phyloP scores from a whole-genome alignment of 495 filamentous ascomycete species.

The Penicillium pancosmium region DNA sequence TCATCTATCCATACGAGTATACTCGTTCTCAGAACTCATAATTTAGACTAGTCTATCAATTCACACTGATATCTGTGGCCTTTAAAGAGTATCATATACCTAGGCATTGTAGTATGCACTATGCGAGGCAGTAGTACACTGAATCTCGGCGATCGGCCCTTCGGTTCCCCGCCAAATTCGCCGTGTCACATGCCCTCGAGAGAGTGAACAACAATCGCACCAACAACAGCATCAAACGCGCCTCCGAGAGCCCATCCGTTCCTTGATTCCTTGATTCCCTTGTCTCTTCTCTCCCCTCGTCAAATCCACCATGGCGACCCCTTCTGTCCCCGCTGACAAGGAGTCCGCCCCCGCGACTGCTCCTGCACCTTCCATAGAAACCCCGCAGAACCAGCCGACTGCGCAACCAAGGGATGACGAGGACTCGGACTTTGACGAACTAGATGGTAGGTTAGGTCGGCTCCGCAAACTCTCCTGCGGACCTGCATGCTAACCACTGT shows the following conservation, averaged over 20 bases:
- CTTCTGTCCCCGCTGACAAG: slow-evolving; percentile 7
- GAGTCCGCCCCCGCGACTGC: slow-evolving; percentile 3
- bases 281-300: neutral
- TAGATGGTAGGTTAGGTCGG: slow-evolving; percentile 70
- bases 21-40: no score
- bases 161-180: slow-evolving; percentile 32
- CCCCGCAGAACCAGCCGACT: slow-evolving; percentile 12
- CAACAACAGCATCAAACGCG: neutral
- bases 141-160: slow-evolving; percentile 30
- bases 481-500: slow-evolving; percentile 3
- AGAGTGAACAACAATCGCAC: neutral
- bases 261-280: neutral
- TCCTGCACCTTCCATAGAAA: slow-evolving; percentile 4
- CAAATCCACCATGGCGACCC: slow-evolving; percentile 12
- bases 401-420: slow-evolving; percentile 35
- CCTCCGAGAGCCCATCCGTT: neutral
- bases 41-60: no score
- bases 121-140: no score
- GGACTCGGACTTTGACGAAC: slow-evolving; percentile 76
- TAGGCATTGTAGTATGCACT: neutral
- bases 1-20: no score
- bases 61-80: no score
- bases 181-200: slow-evolving; percentile 26
- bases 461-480: no score
- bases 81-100: neutral